phyloP scores from a whole-genome alignment of 164 flowering plant genomes.

The Piper betle region DNA sequence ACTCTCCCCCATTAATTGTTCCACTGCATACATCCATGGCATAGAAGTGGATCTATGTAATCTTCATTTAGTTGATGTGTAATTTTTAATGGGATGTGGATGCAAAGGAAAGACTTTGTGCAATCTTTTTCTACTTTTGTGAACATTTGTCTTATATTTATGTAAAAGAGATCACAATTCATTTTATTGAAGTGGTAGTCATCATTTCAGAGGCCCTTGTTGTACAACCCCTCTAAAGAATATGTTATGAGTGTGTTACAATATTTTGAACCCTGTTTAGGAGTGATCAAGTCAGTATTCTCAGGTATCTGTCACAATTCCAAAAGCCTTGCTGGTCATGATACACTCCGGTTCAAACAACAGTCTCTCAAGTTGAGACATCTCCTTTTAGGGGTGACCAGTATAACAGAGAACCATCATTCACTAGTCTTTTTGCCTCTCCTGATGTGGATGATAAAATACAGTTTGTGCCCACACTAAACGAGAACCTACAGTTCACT shows the following conservation, averaged over 20 bases:
- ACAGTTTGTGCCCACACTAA: constrained; percentile 32
- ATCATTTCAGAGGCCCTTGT: too few relatives aligned
- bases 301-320: neutral
- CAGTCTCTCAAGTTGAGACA: too few relatives aligned
- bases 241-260: too few relatives aligned
- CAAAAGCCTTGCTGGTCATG: constrained; percentile 31
- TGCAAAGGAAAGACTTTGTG: too few relatives aligned
- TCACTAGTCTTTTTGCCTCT: constrained; percentile 46
- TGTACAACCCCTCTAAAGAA: too few relatives aligned
- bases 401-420: constrained; percentile 42
- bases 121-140: too few relatives aligned
- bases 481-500: constrained; percentile 46
- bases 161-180: neutral
- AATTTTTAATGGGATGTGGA: too few relatives aligned
- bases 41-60: constrained; percentile 24
- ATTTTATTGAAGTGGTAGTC: too few relatives aligned
- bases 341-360: constrained; percentile 21
- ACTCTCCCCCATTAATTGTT: constrained; percentile 22
- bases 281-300: neutral
- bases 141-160: too few relatives aligned
- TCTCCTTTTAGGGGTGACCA: too few relatives aligned
- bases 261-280: too few relatives aligned
- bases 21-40: constrained; percentile 38
- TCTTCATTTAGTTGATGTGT: too few relatives aligned
- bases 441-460: constrained; percentile 50